A percentile compares a stretch with the other conserved stretches of the same genome.
Conservation (phyloP, 176 grass and related monocot species). For the Poa annua region DNA sequence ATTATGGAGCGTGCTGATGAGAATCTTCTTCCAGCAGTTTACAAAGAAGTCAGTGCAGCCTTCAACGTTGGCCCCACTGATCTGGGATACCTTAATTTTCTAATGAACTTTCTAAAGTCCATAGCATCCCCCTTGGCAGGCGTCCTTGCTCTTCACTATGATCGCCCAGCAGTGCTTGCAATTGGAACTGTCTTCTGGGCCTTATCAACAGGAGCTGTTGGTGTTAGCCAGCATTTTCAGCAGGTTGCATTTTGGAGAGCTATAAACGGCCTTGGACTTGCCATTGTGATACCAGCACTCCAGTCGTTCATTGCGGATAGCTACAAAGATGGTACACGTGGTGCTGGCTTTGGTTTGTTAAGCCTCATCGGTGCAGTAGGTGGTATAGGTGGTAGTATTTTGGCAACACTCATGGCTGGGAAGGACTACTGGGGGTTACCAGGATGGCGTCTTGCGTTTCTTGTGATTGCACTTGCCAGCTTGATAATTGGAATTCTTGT, state of each 20-base stretch:
- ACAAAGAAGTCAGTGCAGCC: slow-evolving; percentile 92
- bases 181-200: slow-evolving; percentile 86
- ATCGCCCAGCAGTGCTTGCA: slow-evolving; percentile 77
- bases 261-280: slow-evolving; percentile 87
- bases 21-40: slow-evolving; percentile 91
- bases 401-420: slow-evolving; percentile 90
- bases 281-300: slow-evolving; percentile 91
- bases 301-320: slow-evolving; percentile 98
- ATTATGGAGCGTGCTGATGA: slow-evolving; percentile 95
- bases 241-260: slow-evolving; percentile 91
- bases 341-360: slow-evolving; percentile 84
- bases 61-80: slow-evolving; percentile 89
- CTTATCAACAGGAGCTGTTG: slow-evolving; percentile 80
- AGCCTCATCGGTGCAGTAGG: slow-evolving; percentile 79
- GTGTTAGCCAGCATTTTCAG: slow-evolving; percentile 69
- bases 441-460: slow-evolving; percentile 92
- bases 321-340: slow-evolving; percentile 77
- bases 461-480: slow-evolving; percentile 74
- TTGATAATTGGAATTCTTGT: slow-evolving; percentile 83
- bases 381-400: slow-evolving; percentile 81
- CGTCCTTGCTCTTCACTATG: slow-evolving; percentile 79
- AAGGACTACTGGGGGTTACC: slow-evolving; percentile 71
- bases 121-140: slow-evolving; percentile 83
- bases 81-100: slow-evolving; percentile 89
- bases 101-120: slow-evolving; percentile 91